These are phyloP conservation scores for Malassezia arunalokei DNA, from an alignment of 1,284 basidiomycete species.

Conservation along the genomic window DNA sequence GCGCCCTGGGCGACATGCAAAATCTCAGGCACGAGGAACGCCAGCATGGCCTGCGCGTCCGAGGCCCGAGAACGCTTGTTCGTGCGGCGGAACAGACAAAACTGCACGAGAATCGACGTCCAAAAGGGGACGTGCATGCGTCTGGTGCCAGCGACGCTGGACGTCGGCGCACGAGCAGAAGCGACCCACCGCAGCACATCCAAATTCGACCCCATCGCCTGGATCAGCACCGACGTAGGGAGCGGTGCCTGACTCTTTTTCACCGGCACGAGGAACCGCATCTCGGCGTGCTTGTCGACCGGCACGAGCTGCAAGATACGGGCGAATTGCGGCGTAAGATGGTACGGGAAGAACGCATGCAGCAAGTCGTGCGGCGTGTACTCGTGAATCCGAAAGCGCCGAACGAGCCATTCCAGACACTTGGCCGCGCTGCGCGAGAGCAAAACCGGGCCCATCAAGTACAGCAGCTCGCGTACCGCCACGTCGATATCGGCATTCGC, in stretches of 20 bases:
- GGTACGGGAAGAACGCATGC: constrained; percentile 78
- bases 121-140: constrained; percentile 73
- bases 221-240: constrained; percentile 27
- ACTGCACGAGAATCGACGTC: constrained; percentile 66
- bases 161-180: constrained; percentile 54
- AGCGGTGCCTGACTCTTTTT: constrained; percentile 34
- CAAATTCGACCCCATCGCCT: constrained; percentile 49
- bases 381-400: constrained; percentile 85
- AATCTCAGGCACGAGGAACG: constrained; percentile 45
- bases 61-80: constrained; percentile 47
- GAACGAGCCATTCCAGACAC: constrained; percentile 89
- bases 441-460: constrained; percentile 65
- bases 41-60: constrained; percentile 33
- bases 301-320: constrained; percentile 78
- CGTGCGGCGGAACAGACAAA: constrained; percentile 45
- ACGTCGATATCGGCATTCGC: constrained; percentile 57
- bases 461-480: constrained; percentile 57
- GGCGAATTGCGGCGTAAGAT: constrained; percentile 84
- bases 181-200: constrained; percentile 60
- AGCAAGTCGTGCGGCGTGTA: constrained; percentile 76
- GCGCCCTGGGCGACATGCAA: constrained; percentile 22
- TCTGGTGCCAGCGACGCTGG: constrained; percentile 48
- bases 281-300: constrained; percentile 20
- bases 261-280: constrained; percentile 30
- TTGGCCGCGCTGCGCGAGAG: constrained; percentile 70